Evolutionary conservation across 352 stramenopile species (phyloP), one percentile per base, ranked within the genome.

Genomic region (Pythium sp.): DNA sequence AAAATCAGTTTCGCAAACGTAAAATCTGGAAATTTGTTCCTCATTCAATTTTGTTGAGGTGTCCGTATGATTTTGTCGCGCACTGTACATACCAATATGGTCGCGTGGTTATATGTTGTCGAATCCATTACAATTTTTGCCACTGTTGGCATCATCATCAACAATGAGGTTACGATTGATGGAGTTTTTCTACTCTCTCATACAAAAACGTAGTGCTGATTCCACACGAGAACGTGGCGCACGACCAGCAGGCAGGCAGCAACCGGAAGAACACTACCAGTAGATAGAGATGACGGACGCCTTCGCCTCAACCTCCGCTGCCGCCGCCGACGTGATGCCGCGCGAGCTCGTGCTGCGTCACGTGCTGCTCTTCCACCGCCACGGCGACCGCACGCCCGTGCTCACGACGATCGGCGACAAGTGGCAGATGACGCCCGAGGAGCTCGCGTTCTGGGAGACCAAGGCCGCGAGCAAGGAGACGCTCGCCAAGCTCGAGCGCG

Each of bases 291-390:
- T 51, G 43, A 60, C 36, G 55, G 28, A 34, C 11, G 14, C 55
- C 28, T 43, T 26, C 2, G 15, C 49, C 49, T 8, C 22, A 24
- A 34, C 28, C 28, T 41, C 54, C 28, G 38, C 18, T 28, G 28
- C 18, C 28, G 54, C 54, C 20, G 3, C 30, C 18, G 55, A 60
- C 28, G 36, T 14, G 28, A 12, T 24, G n/a, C 32, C 64, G 26
- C 65, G 64, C 67, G 71, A 80, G 53, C 72, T 94, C 36, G 64
- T 72, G 58, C 69, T 94, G 64, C 77, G 75, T 47, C 86, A 95
- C 68, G 87, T 91, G 65, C 72, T 95, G 59, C 72, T 93, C 34
- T 90, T 93, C 70, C 86, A 94, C 62, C 87, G 87, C 62, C 87
- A 94, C 61, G 87, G 87, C 59, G 87, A 95, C 69, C 84, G 87